phyloP scores from a whole-genome alignment of 1,284 basidiomycete genomes.

The Spongiforma sp. region DNA sequence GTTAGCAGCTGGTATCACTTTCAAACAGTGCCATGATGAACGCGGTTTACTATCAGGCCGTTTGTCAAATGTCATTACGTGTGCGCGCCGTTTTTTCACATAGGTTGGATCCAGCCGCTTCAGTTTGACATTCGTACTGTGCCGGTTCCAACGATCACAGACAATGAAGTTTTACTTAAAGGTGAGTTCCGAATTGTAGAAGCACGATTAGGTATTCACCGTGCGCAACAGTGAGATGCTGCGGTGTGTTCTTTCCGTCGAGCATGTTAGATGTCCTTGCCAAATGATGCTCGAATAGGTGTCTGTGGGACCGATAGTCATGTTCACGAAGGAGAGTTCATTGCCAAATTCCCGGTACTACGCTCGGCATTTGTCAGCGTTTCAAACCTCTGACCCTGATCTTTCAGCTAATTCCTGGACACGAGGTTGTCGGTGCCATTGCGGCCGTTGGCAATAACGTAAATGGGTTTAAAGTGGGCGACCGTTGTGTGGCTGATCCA shows the following conservation, averaged over 20 bases:
- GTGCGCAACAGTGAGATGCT: constrained; percentile 44
- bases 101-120: constrained; percentile 38
- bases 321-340: constrained; percentile 79
- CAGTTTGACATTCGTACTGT: constrained; percentile 55
- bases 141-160: constrained; percentile 55
- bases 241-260: constrained; percentile 41
- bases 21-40: constrained; percentile 19
- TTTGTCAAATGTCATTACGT: constrained; percentile 1
- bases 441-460: constrained; percentile 74
- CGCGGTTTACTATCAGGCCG: constrained; percentile 28
- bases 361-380: not conserved
- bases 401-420: constrained; percentile 75
- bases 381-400: constrained; percentile 1
- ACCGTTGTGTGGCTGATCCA: constrained; percentile 77
- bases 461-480: constrained; percentile 66
- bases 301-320: constrained; percentile 79
- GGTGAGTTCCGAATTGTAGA: constrained; percentile 36
- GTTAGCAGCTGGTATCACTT: no score
- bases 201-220: not conserved
- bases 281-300: constrained; percentile 39
- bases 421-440: constrained; percentile 76
- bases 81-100: not conserved
- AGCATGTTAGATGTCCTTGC: not conserved
- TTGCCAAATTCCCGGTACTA: constrained; percentile 68
- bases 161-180: constrained; percentile 63